Base-by-base conservation (phyloP, 2,329 filamentous ascomycete genomes). In the Alternaria sp. region DNA sequence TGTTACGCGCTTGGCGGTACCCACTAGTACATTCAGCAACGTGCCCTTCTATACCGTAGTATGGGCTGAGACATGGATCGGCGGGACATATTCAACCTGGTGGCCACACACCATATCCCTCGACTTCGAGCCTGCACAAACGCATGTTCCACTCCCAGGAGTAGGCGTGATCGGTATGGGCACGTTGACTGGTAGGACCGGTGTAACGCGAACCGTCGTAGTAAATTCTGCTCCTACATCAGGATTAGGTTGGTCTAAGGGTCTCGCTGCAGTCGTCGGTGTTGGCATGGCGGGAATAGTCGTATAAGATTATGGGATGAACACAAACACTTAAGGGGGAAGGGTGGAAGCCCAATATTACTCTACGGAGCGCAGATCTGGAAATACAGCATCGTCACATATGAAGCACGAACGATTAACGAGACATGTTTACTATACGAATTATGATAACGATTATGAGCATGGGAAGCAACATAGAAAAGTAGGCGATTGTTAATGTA, bases 161-260 rank as follows among this genome's bases (percentile, higher is more conserved):
- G 64, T 58, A 18, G 76, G 76, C 6, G 57, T 62, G 20, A 71
- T 79, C 36, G 77, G 76, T 1, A 71, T 79, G 73, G 76, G 76
- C 7, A 76, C 73, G 30, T 54, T 78, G 55, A 76, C 71, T 24
- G 75, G 72, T 11, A 51, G 70, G 54, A 57, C 63, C 11, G 75
- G 74, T 3, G 48, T 69, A 30, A 74, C 70, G 36, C 70, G 69
- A 61, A 76, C 74, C 7, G 53, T 73, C 4, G 66, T 64, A 4
- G 64, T 62, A 5, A 70, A 63, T 3, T 74, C 70, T 16, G 69
- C 66, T 38, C 61, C 65, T n/a, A 70, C 73, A 28, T 56, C 51
- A 42, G 54, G 52, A n/a, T 22, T 53, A 8, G 59, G 51, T 5
- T 68, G 65, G 69, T 59, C 43, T 11, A 63, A 39, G 47, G 69